Evolutionary conservation across 306 rosid genomes (phyloP), one percentile per base, ranked within the genome.

Genomic region (Prinsepia uniflora): DNA sequence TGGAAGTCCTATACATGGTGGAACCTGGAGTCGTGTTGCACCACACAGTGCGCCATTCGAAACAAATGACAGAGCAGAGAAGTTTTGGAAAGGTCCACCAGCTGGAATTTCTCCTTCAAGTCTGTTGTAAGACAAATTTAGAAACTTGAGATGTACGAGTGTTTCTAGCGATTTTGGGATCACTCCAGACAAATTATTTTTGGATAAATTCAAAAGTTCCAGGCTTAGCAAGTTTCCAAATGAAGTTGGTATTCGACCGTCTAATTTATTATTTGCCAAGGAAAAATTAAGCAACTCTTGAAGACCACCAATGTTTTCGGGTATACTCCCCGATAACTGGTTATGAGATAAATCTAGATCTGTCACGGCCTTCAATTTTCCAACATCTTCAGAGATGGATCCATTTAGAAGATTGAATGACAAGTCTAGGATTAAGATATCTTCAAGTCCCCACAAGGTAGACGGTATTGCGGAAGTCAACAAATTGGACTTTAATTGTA

Each of bases 31-130:
- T 45, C 42, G 17, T 8, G 63, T 49, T 40, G 39, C 71, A 10
- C 71, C 71, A 71, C 80, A 75, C 4, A 80, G 73, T 6, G 13
- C 70, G 6, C n/a, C 55, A 50, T 80, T 80, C 13, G 57, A 53
- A 20, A 58, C 30, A 58, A 80, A 80, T 70, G 83, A 80, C 10
- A 22, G 24, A 75, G 53, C n/a, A 3, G 79, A 68, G 59, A 74
- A 70, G 8, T 40, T 74, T 11, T 30, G 39, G 22, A 79, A 46
- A 10, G 69, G 59, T 15, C 76, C 73, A 36, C 49, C 63, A 39
- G 4, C 56, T 56, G 76, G 79, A 61, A 79, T 69, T 68, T 68
- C 72, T 61, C 83, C 79, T 74, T 18, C 42, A 6, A 77, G 30
- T 11, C 40, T 50, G 15, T 71, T 65, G 70, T 12, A 19, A 20